phyloP scores from a whole-genome alignment of 2,329 filamentous ascomycete genomes.

The Thielaviopsis punctulata region DNA sequence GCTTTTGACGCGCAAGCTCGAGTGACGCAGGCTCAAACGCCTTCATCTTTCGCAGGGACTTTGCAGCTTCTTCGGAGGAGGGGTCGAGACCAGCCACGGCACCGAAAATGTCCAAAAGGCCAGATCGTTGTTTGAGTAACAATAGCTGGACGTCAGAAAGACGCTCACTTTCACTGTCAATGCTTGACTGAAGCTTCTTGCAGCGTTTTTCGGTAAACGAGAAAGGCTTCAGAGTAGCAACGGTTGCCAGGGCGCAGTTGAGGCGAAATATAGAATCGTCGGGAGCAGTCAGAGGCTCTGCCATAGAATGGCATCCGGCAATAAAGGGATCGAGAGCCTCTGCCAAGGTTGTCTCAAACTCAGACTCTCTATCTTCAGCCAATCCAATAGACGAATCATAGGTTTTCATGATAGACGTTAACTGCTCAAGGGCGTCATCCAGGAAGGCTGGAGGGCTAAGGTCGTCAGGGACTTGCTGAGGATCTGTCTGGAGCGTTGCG shows the following conservation, averaged over 20 bases:
- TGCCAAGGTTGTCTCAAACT: constrained; percentile 57
- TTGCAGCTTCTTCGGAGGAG: constrained; percentile 27
- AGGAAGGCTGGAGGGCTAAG: constrained; percentile 67
- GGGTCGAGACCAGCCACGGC: constrained; percentile 15
- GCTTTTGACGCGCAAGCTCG: constrained; percentile 49
- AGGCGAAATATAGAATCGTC: constrained; percentile 51
- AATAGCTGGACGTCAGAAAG: constrained; percentile 51
- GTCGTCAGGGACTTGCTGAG: constrained; percentile 52
- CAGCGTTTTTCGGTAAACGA: constrained; percentile 44
- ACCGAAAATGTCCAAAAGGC: constrained; percentile 44
- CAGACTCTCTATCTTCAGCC: constrained; percentile 39
- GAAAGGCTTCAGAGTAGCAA: constrained; percentile 37
- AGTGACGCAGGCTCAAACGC: constrained; percentile 44
- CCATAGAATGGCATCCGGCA: constrained; percentile 52
- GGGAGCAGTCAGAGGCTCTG: constrained; percentile 40
- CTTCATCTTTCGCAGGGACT: constrained; percentile 29
- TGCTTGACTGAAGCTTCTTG: constrained; percentile 35
- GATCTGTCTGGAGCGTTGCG: constrained; percentile 53
- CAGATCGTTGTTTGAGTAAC: constrained; percentile 61
- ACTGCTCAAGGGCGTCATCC: constrained; percentile 58
- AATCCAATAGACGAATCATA: constrained; percentile 66
- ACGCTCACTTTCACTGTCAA: constrained; percentile 36
- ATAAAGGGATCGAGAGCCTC: constrained; percentile 81
- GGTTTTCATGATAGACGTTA: constrained; percentile 65
- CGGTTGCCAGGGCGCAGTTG: constrained; percentile 50